Evolutionary conservation across 1,284 basidiomycete genomes (phyloP), one percentile per base, ranked within the genome.

Genomic region (Ganoderma multipileum): DNA sequence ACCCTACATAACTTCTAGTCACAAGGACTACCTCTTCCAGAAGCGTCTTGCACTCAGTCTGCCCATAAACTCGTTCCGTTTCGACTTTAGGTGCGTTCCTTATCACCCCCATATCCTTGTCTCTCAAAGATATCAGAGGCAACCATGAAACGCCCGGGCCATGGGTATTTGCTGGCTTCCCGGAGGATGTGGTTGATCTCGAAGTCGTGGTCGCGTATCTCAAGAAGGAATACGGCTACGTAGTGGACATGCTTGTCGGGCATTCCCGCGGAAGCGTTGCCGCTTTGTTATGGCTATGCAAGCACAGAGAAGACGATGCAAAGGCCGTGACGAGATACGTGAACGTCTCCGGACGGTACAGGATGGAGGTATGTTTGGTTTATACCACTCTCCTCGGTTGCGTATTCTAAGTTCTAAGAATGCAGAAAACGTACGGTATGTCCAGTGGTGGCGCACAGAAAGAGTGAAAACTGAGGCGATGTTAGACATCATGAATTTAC

Each of bases 21-120:
- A 94, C 78, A 94, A 94, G 74, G 91, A 95, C 77, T 95, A 95
- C 81, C 80, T 94, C 62, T 95, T 91, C 81, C 91, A 93, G 79
- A 90, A 89, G 74, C 86, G 84, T n/a, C 86, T 95, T 14, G 92
- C 90, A 0, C 77, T 80, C 30, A 83, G 82, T n/a, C 79, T 95
- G 8, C 90, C 92, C 0, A 77, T 93, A 36, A 93, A 95, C 77
- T 93, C 92, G 1, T 94, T 95, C 76, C 86, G 93, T 41, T 94
- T 95, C 76, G 94, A 95, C 76, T 95, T 95, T 80, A 86, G 93
- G 92, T 92, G 73, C 67, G 86, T 79, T 26, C 39, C 18, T 54
- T 20, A 12, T 12, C 30, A 20, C 18, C 28, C 6, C 61, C 52
- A 33, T 20, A 20, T 20, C 41, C 52, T 44, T 41, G 3, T 28